Evolutionary conservation across 2,329 filamentous ascomycete species (phyloP), one percentile per base, ranked within the genome.

Genomic region (Talaromyces amestolkiae): DNA sequence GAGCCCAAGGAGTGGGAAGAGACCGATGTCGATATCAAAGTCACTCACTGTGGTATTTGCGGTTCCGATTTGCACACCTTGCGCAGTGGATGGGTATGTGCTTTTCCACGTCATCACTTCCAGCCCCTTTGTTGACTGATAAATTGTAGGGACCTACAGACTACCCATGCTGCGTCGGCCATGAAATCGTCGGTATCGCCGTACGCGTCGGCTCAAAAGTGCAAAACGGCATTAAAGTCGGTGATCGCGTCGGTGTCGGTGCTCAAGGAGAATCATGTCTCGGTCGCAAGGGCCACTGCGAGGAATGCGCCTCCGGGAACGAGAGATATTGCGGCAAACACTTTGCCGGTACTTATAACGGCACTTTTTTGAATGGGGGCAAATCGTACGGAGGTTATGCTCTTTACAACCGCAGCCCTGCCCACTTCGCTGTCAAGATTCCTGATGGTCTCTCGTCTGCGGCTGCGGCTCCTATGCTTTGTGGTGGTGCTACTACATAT

Each of bases 401-500:
- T 3, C 74, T 82, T 65, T 84, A 88, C 70, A 82, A 84, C 70
- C 82, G 87, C 11, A 81, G 81, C 0, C 82, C 83, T 1, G 78
- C 77, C 6, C 84, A 85, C 70, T 93, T 91, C 69, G 83, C 83
- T 0, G 75, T 87, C 71, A 85, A 81, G 75, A 87, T 88, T 66
- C 86, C 86, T 0, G 81, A 84, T 41, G 74, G 66, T 0, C 72
- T 88, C 33, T 67, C 77, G 3, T 82, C 80, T 51, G 81, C 80
- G 22, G 79, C 82, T 35, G 86, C 85, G 0, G 86, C 90, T 0
- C 91, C 91, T 0, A 90, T 95, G 83, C 82, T 95, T 58, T 95
- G 91, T 71, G 91, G 88, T 11, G 91, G 92, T 17, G 84, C 93
- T 61, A 95, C 92, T 0, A 84, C 89, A 0, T 95, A 86, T 74